A percentile compares a stretch with the other conserved stretches of the same genome.
Evolutionary conservation across 2,329 filamentous ascomycete species (phyloP).

Genomic region (Rutstroemia sp.): DNA sequence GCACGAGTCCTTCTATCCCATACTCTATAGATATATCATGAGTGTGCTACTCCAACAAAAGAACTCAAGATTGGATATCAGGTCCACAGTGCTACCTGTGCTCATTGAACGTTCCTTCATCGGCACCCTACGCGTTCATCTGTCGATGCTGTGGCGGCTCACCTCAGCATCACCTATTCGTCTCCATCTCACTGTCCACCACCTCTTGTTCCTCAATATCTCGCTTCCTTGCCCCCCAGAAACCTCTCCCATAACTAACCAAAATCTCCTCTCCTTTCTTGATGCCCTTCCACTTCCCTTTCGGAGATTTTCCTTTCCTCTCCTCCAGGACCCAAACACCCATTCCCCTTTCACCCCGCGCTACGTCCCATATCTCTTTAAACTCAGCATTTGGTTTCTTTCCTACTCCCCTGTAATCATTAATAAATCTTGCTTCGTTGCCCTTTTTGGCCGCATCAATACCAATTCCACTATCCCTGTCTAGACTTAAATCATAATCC

Average conservation of each 20-base stretch:
- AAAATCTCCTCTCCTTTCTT: constrained; percentile 63
- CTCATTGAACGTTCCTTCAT: no score
- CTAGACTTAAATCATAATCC: constrained; percentile 60
- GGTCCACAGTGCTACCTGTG: no score
- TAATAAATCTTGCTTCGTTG: constrained; percentile 60
- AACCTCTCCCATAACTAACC: constrained; percentile 40
- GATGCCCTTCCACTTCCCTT: constrained; percentile 44
- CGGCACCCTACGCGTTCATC: no score
- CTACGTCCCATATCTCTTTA: constrained; percentile 47
- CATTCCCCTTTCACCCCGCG: constrained; percentile 46
- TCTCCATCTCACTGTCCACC: background rate
- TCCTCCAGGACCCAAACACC: constrained; percentile 48
- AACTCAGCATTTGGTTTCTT: constrained; percentile 39
- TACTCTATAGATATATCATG: no score
- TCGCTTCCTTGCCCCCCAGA: constrained; percentile 47
- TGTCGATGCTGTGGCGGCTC: no score
- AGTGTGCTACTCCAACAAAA: no score
- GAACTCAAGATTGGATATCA: no score
- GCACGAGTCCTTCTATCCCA: no score
- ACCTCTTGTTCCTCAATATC: background rate
- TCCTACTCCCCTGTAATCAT: constrained; percentile 55
- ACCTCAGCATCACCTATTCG: no score
- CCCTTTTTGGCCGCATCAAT: constrained; percentile 52
- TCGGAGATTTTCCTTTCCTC: constrained; percentile 34
- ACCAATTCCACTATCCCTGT: constrained; percentile 47